phyloP scores from a whole-genome alignment of 78 protist species.

The Polysphondylium violaceum region DNA sequence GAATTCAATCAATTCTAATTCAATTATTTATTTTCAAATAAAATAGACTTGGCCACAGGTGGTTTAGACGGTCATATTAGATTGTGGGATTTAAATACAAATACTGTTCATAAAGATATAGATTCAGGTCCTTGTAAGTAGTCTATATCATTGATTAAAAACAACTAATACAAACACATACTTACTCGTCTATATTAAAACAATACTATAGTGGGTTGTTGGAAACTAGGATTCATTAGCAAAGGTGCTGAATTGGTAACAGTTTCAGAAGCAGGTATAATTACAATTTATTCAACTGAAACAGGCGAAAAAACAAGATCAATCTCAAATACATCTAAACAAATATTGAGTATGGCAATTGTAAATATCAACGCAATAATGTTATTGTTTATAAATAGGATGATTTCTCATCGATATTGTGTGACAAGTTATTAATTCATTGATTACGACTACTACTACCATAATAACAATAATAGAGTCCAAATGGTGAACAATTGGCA shows the following conservation, averaged over 20 bases:
- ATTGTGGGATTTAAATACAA: constrained; percentile 18
- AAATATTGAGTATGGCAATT: constrained; percentile 17
- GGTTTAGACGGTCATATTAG: constrained; percentile 44
- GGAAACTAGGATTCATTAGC: constrained; percentile 22
- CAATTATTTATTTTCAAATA: not conserved
- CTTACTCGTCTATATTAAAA: not conserved
- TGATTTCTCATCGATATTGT: not conserved
- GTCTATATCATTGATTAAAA: not conserved
- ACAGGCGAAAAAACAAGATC: constrained; percentile 42
- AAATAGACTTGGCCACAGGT: constrained; percentile 39
- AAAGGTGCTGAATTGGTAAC: constrained; percentile 18
- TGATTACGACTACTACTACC: not conserved
- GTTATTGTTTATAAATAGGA: not conserved
- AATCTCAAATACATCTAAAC: constrained; percentile 14
- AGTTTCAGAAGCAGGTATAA: constrained; percentile 33
- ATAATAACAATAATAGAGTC: constrained; percentile 2
- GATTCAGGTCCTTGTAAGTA: constrained; percentile 66
- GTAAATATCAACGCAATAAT: not conserved
- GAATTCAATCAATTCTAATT: not conserved
- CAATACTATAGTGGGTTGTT: constrained; percentile 40
- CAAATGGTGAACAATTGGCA: constrained; percentile 52
- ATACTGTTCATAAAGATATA: constrained; percentile 30
- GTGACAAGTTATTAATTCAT: not conserved
- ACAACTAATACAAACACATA: not conserved
- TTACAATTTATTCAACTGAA: constrained; percentile 8